phyloP scores from a whole-genome alignment of 1,284 basidiomycete genomes.

The Ceraceosorus guamensis region DNA sequence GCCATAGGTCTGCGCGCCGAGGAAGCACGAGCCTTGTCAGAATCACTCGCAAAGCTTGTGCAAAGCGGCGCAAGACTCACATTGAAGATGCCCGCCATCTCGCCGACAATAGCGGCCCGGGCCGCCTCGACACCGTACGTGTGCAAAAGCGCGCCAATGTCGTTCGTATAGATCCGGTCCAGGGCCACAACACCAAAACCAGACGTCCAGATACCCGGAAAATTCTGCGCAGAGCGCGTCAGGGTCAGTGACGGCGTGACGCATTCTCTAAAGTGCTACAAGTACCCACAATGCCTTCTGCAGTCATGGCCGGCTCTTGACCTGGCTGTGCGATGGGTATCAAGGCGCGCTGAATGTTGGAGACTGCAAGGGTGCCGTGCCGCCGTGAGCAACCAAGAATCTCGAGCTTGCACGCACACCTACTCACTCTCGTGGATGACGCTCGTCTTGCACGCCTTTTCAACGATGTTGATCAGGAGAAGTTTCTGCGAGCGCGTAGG shows the following conservation, averaged over 20 bases:
- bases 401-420: constrained; percentile 1
- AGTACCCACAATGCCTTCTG: constrained; percentile 33
- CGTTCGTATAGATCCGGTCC: constrained; percentile 82
- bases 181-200: constrained; percentile 72
- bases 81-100: constrained; percentile 79
- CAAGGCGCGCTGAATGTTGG: constrained; percentile 38
- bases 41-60: no score
- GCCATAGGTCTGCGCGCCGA: constrained; percentile 65
- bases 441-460: constrained; percentile 39
- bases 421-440: constrained; percentile 36
- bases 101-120: constrained; percentile 53
- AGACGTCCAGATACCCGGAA: constrained; percentile 83
- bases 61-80: no score
- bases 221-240: constrained; percentile 53
- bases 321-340: constrained; percentile 37
- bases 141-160: constrained; percentile 82
- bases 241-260: no score
- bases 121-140: constrained; percentile 63
- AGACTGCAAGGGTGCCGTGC: constrained; percentile 8
- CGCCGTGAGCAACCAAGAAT: neutral
- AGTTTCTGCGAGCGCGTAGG: constrained; percentile 40
- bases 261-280: no score
- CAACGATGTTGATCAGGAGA: constrained; percentile 46
- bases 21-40: constrained; percentile 27
- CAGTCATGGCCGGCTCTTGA: constrained; percentile 28